Evolutionary conservation across 257 asterid species (phyloP), one percentile per base, ranked within the genome.

Genomic region (Lithospermum erythrorhizon): DNA sequence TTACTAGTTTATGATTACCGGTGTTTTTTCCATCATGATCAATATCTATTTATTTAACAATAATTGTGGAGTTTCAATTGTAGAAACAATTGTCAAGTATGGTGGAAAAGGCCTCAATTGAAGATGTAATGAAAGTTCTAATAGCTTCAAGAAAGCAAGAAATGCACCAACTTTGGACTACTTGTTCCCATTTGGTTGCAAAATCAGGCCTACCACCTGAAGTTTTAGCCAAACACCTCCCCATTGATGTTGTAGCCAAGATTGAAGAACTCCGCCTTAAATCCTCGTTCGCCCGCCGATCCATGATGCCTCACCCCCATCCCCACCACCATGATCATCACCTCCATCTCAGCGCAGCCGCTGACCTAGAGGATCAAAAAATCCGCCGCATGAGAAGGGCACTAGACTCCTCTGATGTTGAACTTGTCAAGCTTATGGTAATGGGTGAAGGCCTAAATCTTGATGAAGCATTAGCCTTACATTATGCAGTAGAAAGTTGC

Each of bases 361-460:
- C 89, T 4, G 90, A 90, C 63, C 78, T 90, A 0, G 98, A 90
- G 74, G 96, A 87, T 72, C 96, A 90, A 16, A 90, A 87, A 57
- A 82, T 90, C 24, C 82, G 91, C 1, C 73, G 98, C 24, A 90
- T 90, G 98, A 75, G 94, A 20, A 82, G 98, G 5, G 98, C 98
- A 23, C 91, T 90, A 1, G 96, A 87, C 77, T 85, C 96, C 0
- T 90, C 98, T 0, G 98, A 90, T 27, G 98, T 87, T 4, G 98
- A 90, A 66, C 90, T 90, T 1, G 98, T 90, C 48, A 90, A 90
- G 76, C 98, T 90, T 0, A 90, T 90, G 98, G 98, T 90, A 32
- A 90, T 90, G 97, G 97, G 97, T 3, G 97, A 90, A 72, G 97
- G 97, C 21, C 82, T 90, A 5, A 90, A 90, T 57, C 82, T 90